A percentile compares a stretch with the other conserved stretches of the same genome.
phyloP scores from a whole-genome alignment of 1,284 basidiomycete genomes.

The Ustilago sp. region DNA sequence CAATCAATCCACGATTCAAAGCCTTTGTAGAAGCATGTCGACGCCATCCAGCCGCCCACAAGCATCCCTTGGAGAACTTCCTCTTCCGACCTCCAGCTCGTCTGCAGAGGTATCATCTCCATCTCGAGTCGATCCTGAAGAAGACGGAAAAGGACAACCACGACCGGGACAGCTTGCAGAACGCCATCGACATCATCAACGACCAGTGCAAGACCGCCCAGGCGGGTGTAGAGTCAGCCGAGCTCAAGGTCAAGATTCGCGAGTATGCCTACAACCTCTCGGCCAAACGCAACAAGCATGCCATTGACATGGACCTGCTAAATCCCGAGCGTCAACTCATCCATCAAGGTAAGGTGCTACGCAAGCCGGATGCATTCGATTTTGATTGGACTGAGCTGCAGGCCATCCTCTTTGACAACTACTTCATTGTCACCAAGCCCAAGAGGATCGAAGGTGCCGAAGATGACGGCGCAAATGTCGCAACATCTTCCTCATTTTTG shows the following conservation, averaged over 20 bases:
- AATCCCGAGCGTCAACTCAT: conserved; percentile 62
- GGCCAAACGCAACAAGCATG: conserved; percentile 57
- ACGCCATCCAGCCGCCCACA: conserved; percentile 77
- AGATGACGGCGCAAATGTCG: conserved; percentile 30
- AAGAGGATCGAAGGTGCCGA: conserved; percentile 45
- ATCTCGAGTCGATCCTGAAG: conserved; percentile 83
- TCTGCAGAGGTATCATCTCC: conserved; percentile 87
- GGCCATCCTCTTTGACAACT: conserved; percentile 67
- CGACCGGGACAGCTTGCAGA: conserved; percentile 55
- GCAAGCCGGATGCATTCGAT: conserved; percentile 65
- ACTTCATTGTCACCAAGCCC: conserved; percentile 63
- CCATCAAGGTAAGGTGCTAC: conserved; percentile 59
- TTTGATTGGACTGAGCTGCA: conserved; percentile 67
- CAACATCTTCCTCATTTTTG: conserved; percentile 23
- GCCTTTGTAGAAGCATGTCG: conserved; percentile 86
- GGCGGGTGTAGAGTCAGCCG: conserved; percentile 60
- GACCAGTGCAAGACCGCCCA: conserved; percentile 66
- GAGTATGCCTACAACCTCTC: conserved; percentile 60
- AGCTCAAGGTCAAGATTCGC: conserved; percentile 64
- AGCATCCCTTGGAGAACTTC: conserved; percentile 88
- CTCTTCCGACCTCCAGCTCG: conserved; percentile 87
- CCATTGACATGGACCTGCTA: conserved; percentile 61
- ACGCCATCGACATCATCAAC: conserved; percentile 65
- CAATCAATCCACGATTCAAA: conserved; percentile 83
- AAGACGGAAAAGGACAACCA: conserved; percentile 59